phyloP scores from a whole-genome alignment of 1,284 basidiomycete species.

The Cryptococcus sp. region DNA sequence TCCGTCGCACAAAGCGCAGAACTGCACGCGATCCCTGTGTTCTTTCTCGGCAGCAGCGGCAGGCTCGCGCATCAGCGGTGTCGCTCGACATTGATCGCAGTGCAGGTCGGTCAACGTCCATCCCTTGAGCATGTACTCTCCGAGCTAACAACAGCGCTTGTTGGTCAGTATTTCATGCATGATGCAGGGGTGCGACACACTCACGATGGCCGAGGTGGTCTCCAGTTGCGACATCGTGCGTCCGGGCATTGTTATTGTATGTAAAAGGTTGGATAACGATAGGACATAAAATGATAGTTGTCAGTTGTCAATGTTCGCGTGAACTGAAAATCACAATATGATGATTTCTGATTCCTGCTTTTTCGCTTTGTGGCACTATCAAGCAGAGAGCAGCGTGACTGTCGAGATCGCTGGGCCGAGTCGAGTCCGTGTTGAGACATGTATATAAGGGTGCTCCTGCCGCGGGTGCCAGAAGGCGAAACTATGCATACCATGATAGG shows the following conservation, averaged over 20 bases:
- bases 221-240: conserved; percentile 43
- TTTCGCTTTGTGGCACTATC: too few relatives aligned
- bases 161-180: background rate
- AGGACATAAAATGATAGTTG: background rate
- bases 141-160: conserved; percentile 35
- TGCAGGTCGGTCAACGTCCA: conserved; percentile 53
- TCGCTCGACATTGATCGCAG: conserved; percentile 43
- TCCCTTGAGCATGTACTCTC: conserved; percentile 55
- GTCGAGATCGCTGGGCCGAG: too few relatives aligned
- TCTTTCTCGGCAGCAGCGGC: conserved; percentile 28
- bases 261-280: background rate
- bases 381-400: too few relatives aligned
- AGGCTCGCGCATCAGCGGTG: conserved; percentile 53
- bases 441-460: too few relatives aligned
- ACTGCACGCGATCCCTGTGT: conserved; percentile 43
- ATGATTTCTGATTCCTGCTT: too few relatives aligned
- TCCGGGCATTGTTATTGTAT: conserved; percentile 21
- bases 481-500: too few relatives aligned
- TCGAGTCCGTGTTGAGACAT: too few relatives aligned
- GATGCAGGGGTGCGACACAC: conserved; percentile 10
- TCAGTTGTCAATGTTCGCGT: too few relatives aligned
- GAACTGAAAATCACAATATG: too few relatives aligned
- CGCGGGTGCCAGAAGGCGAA: too few relatives aligned
- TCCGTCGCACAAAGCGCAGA: conserved; percentile 51
- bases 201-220: conserved; percentile 45